Base-by-base conservation (phyloP, 2,329 filamentous ascomycete species). In the Penicillium sp. region DNA sequence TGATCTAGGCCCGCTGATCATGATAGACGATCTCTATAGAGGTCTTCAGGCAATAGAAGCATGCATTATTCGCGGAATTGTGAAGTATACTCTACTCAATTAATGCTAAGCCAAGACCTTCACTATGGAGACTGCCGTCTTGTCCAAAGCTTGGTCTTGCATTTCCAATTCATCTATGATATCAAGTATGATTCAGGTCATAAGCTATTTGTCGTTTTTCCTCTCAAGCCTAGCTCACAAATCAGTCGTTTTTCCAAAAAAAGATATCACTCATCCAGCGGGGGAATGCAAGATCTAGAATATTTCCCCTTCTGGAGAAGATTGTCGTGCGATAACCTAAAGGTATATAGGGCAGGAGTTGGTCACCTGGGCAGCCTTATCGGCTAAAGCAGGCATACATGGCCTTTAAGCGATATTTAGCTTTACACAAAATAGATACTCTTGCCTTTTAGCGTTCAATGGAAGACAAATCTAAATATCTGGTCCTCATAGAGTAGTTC, bases 1-100 rank as follows among this genome's bases (percentile, higher is more conserved):
- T 37, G 46, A 37, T 62, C 60, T 59, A 54, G 60, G 37, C 56
- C 53, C 48, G 59, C 57, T 63, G 61, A 65, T 63, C 61, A 44
- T 23, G 51, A 55, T 59, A 54, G 41, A 51, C 15, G 40, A 40
- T 51, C 25, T 35, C n/a, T 35, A 26, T 27, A 22, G n/a, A 26
- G 25, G 15, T 18, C 11, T 20, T 20, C 8, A 22, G 7, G 15
- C 33, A 37, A 18, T 37, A n/a, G 33, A 37, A 37, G 33, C 29
- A 31, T 2, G 6, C 14, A 15, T 31, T 31, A 31, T 31, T 31
- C 29, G 29, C 29, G 29, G 29, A 31, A 15, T 14, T 6, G 29
- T 31, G n/a, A n/a, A 9, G 33, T 2, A 37, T 37, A 37, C 15
- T 37, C 33, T 18, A 9, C 33, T 37, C 33, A 37, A 27, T 25